A percentile compares a stretch with the other conserved stretches of the same genome.
Evolutionary conservation across 2,329 filamentous ascomycete genomes (phyloP).

Genomic region (Aspergillus fumigatiaffinis): DNA sequence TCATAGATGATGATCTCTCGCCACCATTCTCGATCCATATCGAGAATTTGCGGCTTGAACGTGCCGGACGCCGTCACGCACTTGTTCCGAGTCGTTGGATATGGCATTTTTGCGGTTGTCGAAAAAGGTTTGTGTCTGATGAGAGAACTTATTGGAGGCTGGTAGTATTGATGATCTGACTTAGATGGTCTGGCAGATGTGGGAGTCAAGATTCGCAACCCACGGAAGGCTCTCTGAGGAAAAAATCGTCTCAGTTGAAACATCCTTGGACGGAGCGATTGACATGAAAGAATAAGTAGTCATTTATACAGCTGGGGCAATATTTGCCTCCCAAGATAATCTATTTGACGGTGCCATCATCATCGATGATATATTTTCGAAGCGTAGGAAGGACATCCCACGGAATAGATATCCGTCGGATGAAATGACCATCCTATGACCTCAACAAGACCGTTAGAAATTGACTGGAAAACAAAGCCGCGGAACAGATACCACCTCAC

Average conservation of each 20-base stretch:
- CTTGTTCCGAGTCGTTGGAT: background rate
- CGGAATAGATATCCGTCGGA: slow-evolving; percentile 5
- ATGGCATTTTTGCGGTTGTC: background rate
- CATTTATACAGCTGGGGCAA: background rate
- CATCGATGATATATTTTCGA: background rate
- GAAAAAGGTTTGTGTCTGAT: background rate
- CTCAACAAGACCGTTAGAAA: background rate
- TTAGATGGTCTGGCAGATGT: background rate
- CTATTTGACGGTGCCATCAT: background rate
- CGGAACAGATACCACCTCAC: background rate
- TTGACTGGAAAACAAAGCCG: background rate
- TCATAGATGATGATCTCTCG: slow-evolving; percentile 60
- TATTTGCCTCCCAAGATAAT: background rate
- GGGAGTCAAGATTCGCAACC: slow-evolving; percentile 1
- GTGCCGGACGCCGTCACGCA: background rate
- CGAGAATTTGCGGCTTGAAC: slow-evolving; percentile 11
- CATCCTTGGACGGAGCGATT: background rate
- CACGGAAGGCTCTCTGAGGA: background rate
- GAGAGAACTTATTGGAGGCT: background rate
- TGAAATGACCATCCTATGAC: slow-evolving; percentile 4
- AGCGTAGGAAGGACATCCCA: slow-evolving; percentile 1
- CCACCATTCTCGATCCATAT: slow-evolving; percentile 48
- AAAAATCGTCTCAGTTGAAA: slow-evolving; percentile 3
- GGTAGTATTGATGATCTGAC: background rate
- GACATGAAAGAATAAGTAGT: background rate